A percentile compares a stretch with the other conserved stretches of the same genome.
Conservation (phyloP, 164 flowering plant species). For the Sedum album region DNA sequence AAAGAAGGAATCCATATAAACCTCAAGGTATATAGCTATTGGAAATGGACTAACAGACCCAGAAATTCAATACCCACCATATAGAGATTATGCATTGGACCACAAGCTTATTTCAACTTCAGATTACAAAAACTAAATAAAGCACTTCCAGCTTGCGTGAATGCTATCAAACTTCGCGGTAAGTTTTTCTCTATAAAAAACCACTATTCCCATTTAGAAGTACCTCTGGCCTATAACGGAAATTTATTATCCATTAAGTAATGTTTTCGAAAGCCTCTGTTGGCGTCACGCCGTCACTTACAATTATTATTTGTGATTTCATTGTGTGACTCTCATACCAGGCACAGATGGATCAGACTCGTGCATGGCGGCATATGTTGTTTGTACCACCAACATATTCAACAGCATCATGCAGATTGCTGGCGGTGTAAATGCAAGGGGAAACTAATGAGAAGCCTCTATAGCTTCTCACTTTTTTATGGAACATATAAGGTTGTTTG, state of each 20-base stretch:
- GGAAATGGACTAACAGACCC: conserved; percentile 82
- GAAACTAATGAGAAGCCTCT: neutral
- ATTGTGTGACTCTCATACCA: conserved; percentile 16
- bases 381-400: conserved; percentile 53
- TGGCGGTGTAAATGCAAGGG: conserved; percentile 50
- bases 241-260: too few relatives aligned
- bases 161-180: conserved; percentile 55
- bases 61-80: conserved; percentile 56
- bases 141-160: conserved; percentile 41
- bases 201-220: too few relatives aligned
- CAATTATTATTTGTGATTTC: neutral
- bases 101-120: conserved; percentile 41
- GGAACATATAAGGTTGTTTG: neutral
- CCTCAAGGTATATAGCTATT: conserved; percentile 44
- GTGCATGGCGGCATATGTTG: conserved; percentile 47
- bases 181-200: conserved; percentile 13
- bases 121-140: conserved; percentile 31
- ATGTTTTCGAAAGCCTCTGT: too few relatives aligned
- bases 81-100: conserved; percentile 65
- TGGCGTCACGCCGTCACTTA: too few relatives aligned
- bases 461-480: neutral
- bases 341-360: conserved; percentile 49
- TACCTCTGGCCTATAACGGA: too few relatives aligned
- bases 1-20: conserved; percentile 55
- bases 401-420: conserved; percentile 33